These are phyloP conservation scores for Neurospora sp. DNA, from an alignment of 495 filamentous ascomycete species.

Conservation along the genomic window DNA sequence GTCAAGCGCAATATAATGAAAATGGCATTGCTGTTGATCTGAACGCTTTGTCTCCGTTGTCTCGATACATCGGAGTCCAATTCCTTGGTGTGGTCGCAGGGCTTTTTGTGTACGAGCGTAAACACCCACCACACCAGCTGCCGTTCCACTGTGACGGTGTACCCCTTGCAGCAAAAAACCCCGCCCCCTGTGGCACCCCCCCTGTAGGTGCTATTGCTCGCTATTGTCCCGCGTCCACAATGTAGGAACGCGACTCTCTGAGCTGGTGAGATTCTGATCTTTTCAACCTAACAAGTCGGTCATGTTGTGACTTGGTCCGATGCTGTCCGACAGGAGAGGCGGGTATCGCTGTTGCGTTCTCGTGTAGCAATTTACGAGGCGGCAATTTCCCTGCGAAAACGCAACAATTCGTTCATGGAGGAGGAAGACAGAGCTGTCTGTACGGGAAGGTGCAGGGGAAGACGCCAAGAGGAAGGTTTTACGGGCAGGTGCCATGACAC, in stretches of 20 bases:
- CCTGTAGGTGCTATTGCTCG: not conserved
- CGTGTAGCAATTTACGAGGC: not conserved
- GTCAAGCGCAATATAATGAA: not conserved
- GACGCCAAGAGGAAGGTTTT: not conserved
- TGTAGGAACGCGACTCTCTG: not conserved
- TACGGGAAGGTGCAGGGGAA: not conserved
- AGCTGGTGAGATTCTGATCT: not conserved
- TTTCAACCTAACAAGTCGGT: not conserved
- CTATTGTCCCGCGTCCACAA: not conserved
- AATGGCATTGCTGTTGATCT: not conserved
- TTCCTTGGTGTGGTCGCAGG: not conserved
- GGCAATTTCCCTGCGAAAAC: not conserved
- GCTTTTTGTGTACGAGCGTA: not conserved
- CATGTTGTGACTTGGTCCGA: not conserved
- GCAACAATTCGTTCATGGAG: not conserved
- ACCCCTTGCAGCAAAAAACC: not conserved
- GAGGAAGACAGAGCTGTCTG: not conserved
- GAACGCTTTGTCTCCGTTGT: not conserved
- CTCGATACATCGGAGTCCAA: not conserved
- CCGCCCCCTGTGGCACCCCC: not conserved
- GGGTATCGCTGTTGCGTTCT: not conserved
- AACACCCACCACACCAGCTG: not conserved
- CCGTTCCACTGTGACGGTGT: not conserved
- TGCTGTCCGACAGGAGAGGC: not conserved
- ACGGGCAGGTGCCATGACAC: not conserved